Conservation (phyloP, 2,329 filamentous ascomycete species). For the Fusarium liriodendri region DNA sequence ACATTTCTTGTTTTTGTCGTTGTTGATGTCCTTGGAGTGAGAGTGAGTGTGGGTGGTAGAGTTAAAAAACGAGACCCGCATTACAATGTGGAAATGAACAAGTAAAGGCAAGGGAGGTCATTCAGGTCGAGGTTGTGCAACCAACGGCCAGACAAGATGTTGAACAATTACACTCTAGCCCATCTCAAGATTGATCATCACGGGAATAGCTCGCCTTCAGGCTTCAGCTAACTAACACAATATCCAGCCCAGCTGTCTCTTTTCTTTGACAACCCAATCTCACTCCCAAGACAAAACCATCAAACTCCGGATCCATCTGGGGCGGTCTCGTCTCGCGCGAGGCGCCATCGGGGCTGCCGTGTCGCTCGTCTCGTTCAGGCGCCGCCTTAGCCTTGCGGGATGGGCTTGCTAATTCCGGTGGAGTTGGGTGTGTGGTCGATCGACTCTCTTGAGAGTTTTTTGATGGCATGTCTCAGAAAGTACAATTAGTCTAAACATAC, state of each 20-base stretch:
- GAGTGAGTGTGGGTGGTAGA: constrained; percentile 13
- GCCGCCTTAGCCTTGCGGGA: not conserved
- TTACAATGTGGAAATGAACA: not conserved
- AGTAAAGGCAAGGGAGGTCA: not conserved
- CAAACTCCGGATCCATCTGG: constrained; percentile 25
- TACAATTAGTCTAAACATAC: not conserved
- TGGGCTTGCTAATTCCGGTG: constrained; percentile 19
- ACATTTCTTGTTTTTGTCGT: not conserved
- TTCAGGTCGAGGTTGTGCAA: not conserved
- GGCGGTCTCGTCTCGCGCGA: constrained; percentile 6
- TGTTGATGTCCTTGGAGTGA: constrained; percentile 9
- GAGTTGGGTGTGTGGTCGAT: not conserved
- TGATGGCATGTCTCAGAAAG: not conserved
- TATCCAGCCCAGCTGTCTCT: not conserved
- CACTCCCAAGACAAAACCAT: not conserved
- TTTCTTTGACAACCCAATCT: not conserved
- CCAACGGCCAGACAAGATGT: not conserved
- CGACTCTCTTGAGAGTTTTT: not conserved
- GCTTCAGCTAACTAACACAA: not conserved
- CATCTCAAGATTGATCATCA: not conserved
- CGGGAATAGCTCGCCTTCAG: not conserved
- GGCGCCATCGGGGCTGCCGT: constrained; percentile 24
- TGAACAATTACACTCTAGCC: not conserved
- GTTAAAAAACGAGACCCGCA: not conserved
- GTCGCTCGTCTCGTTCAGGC: constrained; percentile 2